Conservation (phyloP, 768 basidiomycete species). For the Tricholoma matsutake region DNA sequence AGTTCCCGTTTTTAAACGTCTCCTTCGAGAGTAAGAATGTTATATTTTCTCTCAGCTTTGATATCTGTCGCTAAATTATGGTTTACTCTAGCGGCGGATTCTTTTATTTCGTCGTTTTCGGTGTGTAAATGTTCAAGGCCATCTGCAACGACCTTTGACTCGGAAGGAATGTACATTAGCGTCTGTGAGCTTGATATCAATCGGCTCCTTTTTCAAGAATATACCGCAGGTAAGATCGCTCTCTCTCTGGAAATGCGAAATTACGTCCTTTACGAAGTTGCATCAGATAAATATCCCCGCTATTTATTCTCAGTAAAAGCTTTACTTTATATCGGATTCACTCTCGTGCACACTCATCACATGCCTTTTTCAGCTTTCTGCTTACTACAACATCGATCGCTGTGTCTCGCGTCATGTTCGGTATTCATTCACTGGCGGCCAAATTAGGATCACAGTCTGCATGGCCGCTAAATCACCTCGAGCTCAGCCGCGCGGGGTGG, state of each 20-base stretch:
- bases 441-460: slow-evolving; percentile 37
- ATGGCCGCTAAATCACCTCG: slow-evolving; percentile 43
- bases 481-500: slow-evolving; percentile 43
- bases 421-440: slow-evolving; percentile 38
- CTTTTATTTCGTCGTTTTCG: slow-evolving; percentile 39
- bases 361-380: slow-evolving; percentile 19
- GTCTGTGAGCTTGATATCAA: slow-evolving; percentile 29
- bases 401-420: slow-evolving; percentile 27
- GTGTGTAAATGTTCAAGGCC: slow-evolving; percentile 16
- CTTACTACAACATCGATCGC: slow-evolving; percentile 28
- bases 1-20: slow-evolving; percentile 30
- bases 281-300: slow-evolving; percentile 35
- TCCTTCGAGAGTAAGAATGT: slow-evolving; percentile 36
- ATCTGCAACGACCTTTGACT: not conserved
- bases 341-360: not conserved
- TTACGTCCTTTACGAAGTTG: not conserved
- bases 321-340: not conserved
- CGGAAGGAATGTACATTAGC: slow-evolving; percentile 19
- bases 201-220: slow-evolving; percentile 31
- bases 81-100: slow-evolving; percentile 32
- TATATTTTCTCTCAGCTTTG: not conserved
- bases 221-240: slow-evolving; percentile 23
- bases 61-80: not conserved
- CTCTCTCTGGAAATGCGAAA: not conserved
- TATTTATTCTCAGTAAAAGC: slow-evolving; percentile 34